Conservation (phyloP, 192 early-diverging fungal species). For the Phycomyces blakesleeanus region DNA sequence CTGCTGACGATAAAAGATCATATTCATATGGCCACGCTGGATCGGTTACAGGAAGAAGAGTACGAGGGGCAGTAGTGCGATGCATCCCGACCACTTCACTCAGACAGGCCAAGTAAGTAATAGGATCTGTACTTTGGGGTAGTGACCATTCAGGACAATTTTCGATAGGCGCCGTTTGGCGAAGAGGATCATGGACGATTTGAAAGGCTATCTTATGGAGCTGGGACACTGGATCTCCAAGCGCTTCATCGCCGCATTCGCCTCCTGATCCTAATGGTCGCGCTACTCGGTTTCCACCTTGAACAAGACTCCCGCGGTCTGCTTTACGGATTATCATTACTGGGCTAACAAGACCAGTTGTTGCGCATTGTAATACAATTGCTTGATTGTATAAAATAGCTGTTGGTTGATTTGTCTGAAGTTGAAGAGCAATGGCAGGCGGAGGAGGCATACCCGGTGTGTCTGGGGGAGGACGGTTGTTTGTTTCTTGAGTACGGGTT, state of each 20-base stretch:
- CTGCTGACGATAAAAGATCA: constrained; percentile 16
- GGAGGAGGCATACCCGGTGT: constrained; percentile 19
- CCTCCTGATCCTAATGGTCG: constrained; percentile 24
- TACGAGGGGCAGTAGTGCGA: constrained; percentile 45
- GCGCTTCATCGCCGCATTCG: constrained; percentile 46
- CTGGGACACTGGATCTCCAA: constrained; percentile 89
- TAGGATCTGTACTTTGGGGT: constrained; percentile 35
- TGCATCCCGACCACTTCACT: constrained; percentile 78
- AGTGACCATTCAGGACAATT: constrained; percentile 14
- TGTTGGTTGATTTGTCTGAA: constrained; percentile 53
- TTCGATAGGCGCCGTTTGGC: not conserved
- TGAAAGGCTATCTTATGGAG: constrained; percentile 91
- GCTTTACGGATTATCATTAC: constrained; percentile 84
- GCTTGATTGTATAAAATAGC: constrained; percentile 85
- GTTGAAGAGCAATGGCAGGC: constrained; percentile 52
- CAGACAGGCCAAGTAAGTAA: constrained; percentile 67
- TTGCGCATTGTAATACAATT: constrained; percentile 81
- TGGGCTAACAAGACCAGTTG: constrained; percentile 77
- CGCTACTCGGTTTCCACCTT: constrained; percentile 55
- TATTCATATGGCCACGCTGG: not conserved
- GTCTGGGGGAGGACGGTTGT: not conserved
- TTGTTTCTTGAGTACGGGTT: constrained; percentile 42
- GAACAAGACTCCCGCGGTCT: constrained; percentile 79
- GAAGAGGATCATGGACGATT: constrained; percentile 50
- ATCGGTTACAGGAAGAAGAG: constrained; percentile 9